These are phyloP conservation scores for Spongospora subterranea DNA, from an alignment of 208 protist species.

Conservation along the genomic window DNA sequence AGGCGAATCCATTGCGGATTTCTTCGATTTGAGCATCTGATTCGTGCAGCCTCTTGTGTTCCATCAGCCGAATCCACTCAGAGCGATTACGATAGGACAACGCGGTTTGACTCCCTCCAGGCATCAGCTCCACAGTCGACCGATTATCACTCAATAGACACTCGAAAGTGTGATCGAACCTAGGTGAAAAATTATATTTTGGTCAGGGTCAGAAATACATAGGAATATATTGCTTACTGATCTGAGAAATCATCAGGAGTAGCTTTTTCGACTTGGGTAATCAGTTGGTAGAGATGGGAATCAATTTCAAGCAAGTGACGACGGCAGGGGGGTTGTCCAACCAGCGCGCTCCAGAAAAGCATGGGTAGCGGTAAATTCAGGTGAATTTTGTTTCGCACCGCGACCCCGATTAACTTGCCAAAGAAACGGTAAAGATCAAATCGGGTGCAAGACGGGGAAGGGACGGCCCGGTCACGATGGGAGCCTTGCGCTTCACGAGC, in stretches of 20 bases:
- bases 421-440: neutral
- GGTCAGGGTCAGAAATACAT: slow-evolving; percentile 2
- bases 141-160: neutral
- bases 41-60: slow-evolving; percentile 52
- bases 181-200: neutral
- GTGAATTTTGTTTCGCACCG: slow-evolving; percentile 1
- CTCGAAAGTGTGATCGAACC: neutral
- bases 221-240: neutral
- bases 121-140: slow-evolving; percentile 20
- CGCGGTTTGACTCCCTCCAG: slow-evolving; percentile 27
- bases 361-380: slow-evolving; percentile 41
- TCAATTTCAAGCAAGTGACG: neutral
- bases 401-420: neutral
- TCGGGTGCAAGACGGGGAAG: slow-evolving; percentile 30
- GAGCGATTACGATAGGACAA: slow-evolving; percentile 38
- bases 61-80: slow-evolving; percentile 22
- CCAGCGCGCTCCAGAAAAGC: slow-evolving; percentile 23
- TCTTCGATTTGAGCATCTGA: slow-evolving; percentile 45
- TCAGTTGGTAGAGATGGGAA: neutral
- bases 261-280: slow-evolving; percentile 16
- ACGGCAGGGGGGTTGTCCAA: slow-evolving; percentile 29
- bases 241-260: neutral
- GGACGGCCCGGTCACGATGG: neutral
- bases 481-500: slow-evolving; percentile 1
- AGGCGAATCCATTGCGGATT: slow-evolving; percentile 56